These are phyloP conservation scores for Penicillium antarcticum DNA, from an alignment of 495 filamentous ascomycete genomes.

Conservation along the genomic window DNA sequence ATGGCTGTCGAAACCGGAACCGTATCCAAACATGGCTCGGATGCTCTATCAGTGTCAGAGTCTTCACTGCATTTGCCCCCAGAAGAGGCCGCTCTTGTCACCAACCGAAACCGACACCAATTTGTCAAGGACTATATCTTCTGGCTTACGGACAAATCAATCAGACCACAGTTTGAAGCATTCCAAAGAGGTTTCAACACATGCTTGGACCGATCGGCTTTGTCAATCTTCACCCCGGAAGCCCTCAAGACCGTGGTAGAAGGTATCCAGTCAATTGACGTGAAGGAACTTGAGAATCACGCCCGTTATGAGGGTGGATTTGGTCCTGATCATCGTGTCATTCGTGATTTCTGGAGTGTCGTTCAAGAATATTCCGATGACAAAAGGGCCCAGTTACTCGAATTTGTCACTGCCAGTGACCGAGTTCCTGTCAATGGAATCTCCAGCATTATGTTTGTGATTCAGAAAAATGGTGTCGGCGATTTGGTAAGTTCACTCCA, in stretches of 20 bases:
- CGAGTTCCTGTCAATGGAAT: slow-evolving; percentile 83
- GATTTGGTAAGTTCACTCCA: slow-evolving; percentile 40
- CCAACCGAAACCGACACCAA: slow-evolving; percentile 67
- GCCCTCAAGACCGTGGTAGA: slow-evolving; percentile 76
- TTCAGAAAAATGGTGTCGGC: slow-evolving; percentile 75
- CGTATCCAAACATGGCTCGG: slow-evolving; percentile 7
- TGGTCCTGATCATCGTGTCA: slow-evolving; percentile 58
- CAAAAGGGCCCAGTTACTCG: slow-evolving; percentile 70
- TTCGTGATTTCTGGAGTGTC: slow-evolving; percentile 80
- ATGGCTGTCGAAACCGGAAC: slow-evolving; percentile 21
- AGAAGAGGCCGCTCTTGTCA: slow-evolving; percentile 53
- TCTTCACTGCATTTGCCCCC: slow-evolving; percentile 17
- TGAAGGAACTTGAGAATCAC: slow-evolving; percentile 63
- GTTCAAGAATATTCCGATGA: slow-evolving; percentile 60
- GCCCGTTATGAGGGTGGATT: slow-evolving; percentile 79
- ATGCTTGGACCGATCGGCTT: slow-evolving; percentile 64
- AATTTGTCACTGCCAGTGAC: slow-evolving; percentile 94
- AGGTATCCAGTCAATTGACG: slow-evolving; percentile 73
- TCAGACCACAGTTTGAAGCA: slow-evolving; percentile 72
- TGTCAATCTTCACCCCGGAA: slow-evolving; percentile 67
- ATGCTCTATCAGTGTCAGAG: slow-evolving; percentile 13
- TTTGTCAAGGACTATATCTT: slow-evolving; percentile 87
- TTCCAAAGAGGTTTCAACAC: slow-evolving; percentile 80
- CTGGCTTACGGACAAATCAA: slow-evolving; percentile 76
- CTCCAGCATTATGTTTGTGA: slow-evolving; percentile 71